These are phyloP conservation scores for Thozetella sp. DNA, from an alignment of 495 filamentous ascomycete genomes.

Conservation along the genomic window DNA sequence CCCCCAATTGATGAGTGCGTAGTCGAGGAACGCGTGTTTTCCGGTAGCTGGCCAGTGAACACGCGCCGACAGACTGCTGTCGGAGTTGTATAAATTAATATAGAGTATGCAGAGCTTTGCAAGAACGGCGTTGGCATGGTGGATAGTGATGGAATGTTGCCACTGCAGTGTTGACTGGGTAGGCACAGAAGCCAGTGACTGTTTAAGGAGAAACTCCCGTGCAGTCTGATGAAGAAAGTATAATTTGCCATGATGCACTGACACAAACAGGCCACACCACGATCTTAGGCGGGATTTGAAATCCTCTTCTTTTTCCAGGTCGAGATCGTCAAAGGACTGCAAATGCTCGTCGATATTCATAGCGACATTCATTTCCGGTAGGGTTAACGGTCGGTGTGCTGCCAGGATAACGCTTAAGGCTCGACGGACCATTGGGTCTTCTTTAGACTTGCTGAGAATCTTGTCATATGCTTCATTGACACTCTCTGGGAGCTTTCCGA, in stretches of 20 bases:
- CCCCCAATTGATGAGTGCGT: background rate
- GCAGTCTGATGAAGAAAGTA: constrained; percentile 30
- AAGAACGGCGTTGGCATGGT: background rate
- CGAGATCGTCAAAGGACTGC: constrained; percentile 8
- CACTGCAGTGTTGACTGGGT: background rate
- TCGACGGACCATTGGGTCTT: constrained; percentile 7
- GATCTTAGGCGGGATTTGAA: constrained; percentile 12
- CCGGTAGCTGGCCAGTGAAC: background rate
- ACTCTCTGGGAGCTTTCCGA: constrained; percentile 8
- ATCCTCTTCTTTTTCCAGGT: constrained; percentile 13
- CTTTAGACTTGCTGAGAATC: constrained; percentile 12
- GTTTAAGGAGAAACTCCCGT: constrained; percentile 19
- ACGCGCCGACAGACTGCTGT: background rate
- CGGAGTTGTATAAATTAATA: background rate
- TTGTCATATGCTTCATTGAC: constrained; percentile 23
- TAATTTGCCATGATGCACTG: constrained; percentile 15
- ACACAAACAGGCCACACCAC: constrained; percentile 22
- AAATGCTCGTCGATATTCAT: constrained; percentile 3
- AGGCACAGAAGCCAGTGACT: background rate
- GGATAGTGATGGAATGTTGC: background rate
- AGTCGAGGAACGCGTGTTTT: background rate
- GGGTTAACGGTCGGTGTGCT: constrained; percentile 14
- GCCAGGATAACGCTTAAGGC: constrained; percentile 15
- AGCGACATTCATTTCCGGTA: constrained; percentile 12
- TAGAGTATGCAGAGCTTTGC: background rate